phyloP scores from a whole-genome alignment of 2,329 filamentous ascomycete species.

The Ascochyta lentis region DNA sequence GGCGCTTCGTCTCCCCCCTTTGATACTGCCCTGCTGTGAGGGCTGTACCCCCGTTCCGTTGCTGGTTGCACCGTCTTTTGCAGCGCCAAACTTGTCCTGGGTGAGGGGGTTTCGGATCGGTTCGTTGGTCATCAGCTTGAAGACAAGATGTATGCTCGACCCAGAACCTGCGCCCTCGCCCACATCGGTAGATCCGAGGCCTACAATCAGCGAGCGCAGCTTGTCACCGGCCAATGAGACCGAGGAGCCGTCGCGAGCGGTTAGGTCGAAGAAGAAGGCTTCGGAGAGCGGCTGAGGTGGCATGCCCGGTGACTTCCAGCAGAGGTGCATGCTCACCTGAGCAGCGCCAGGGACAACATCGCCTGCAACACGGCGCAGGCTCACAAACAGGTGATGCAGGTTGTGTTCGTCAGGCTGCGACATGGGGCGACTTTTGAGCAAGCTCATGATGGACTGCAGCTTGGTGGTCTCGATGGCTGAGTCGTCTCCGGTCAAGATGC shows the following conservation, averaged over 20 bases:
- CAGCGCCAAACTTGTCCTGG: constrained; percentile 38
- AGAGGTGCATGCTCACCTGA: constrained; percentile 75
- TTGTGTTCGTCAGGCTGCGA: constrained; percentile 71
- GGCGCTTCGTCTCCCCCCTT: constrained; percentile 56
- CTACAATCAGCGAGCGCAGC: constrained; percentile 85
- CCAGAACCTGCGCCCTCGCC: constrained; percentile 69
- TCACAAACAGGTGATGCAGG: constrained; percentile 81
- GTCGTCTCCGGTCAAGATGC: constrained; percentile 89
- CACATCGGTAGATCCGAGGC: constrained; percentile 78
- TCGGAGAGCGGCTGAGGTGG: constrained; percentile 77
- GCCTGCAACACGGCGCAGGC: constrained; percentile 82
- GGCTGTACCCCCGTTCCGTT: constrained; percentile 34
- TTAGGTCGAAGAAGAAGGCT: constrained; percentile 79
- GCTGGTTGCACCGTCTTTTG: constrained; percentile 37
- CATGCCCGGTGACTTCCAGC: constrained; percentile 70
- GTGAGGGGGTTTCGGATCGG: constrained; percentile 40
- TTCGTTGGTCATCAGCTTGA: constrained; percentile 74
- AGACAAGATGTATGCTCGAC: constrained; percentile 80
- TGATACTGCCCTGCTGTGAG: constrained; percentile 46
- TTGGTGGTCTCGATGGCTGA: constrained; percentile 90
- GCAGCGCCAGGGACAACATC: constrained; percentile 77
- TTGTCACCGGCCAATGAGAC: constrained; percentile 69
- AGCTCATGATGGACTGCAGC: constrained; percentile 93
- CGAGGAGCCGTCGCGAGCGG: constrained; percentile 73
- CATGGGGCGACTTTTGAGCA: constrained; percentile 82